A percentile compares a stretch with the other conserved stretches of the same genome.
These are phyloP conservation scores for Lithohypha guttulata DNA, from an alignment of 2,329 filamentous ascomycete genomes.

Conservation along the genomic window DNA sequence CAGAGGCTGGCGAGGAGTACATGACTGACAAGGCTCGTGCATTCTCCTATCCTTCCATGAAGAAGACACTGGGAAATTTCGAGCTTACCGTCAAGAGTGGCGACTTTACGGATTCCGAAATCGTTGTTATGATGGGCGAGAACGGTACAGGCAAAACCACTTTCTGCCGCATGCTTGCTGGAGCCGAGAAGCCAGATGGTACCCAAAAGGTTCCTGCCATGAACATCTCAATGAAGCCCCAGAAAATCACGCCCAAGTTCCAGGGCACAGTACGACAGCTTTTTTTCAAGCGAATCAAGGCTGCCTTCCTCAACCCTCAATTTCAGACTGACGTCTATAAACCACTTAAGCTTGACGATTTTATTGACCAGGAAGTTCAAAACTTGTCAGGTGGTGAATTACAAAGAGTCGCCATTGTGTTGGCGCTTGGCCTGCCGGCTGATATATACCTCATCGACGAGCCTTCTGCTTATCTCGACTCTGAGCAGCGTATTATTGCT, in stretches of 20 bases:
- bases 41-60: conserved; percentile 81
- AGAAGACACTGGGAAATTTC: conserved; percentile 87
- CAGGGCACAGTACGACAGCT: conserved; percentile 92
- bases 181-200: conserved; percentile 81
- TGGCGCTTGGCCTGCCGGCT: conserved; percentile 88
- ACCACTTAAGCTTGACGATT: conserved; percentile 96
- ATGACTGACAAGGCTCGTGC: conserved; percentile 71
- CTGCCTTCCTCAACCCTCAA: conserved; percentile 88
- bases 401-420: conserved; percentile 95
- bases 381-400: conserved; percentile 98
- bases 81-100: conserved; percentile 70
- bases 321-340: conserved; percentile 99
- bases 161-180: conserved; percentile 92
- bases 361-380: conserved; percentile 99
- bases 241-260: conserved; percentile 98
- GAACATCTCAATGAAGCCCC: conserved; percentile 98
- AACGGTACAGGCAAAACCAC: conserved; percentile 99
- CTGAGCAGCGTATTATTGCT: conserved; percentile 96
- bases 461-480: conserved; percentile 93
- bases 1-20: conserved; percentile 82
- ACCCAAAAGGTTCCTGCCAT: conserved; percentile 71
- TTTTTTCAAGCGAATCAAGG: conserved; percentile 99
- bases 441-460: conserved; percentile 99
- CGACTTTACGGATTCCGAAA: conserved; percentile 93
- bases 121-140: conserved; percentile 99